These are phyloP conservation scores for Trifolium subterraneum DNA, from an alignment of 306 rosid species.

Conservation along the genomic window DNA sequence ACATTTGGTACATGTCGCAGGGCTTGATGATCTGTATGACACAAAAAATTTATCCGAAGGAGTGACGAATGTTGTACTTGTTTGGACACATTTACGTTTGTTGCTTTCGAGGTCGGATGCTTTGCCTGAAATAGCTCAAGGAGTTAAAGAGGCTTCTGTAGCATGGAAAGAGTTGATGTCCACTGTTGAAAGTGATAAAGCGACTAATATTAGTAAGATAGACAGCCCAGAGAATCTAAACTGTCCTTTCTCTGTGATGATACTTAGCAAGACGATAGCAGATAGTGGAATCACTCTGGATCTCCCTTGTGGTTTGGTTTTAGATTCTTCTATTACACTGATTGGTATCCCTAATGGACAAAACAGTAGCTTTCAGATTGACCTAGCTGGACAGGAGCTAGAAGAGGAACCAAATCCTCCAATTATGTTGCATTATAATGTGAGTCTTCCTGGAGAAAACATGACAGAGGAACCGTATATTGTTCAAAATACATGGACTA, in stretches of 20 bases:
- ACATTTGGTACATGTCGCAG: constrained; percentile 59
- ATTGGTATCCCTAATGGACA: constrained; percentile 81
- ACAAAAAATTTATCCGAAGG: constrained; percentile 47
- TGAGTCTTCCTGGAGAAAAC: constrained; percentile 78
- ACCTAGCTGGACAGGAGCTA: constrained; percentile 64
- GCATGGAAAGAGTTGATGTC: constrained; percentile 79
- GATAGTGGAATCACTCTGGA: constrained; percentile 60
- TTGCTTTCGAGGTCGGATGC: constrained; percentile 80
- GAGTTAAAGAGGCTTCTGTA: constrained; percentile 86
- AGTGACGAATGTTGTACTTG: constrained; percentile 62
- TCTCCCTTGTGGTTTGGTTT: constrained; percentile 84
- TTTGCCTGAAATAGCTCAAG: constrained; percentile 80
- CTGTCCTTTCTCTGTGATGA: constrained; percentile 71
- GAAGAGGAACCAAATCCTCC: constrained; percentile 64
- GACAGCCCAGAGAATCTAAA: constrained; percentile 48
- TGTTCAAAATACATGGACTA: constrained; percentile 83
- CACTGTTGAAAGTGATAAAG: constrained; percentile 52
- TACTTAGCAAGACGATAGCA: constrained; percentile 40
- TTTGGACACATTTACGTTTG: constrained; percentile 66
- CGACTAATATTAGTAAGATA: constrained; percentile 48
- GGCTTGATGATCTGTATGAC: constrained; percentile 65
- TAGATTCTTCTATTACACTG: constrained; percentile 81
- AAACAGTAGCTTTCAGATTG: constrained; percentile 71
- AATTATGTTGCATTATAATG: constrained; percentile 74
- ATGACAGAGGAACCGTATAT: constrained; percentile 78